Conservation (phyloP, 169 alveolate genomes). For the Cryptosporidium baileyi region DNA sequence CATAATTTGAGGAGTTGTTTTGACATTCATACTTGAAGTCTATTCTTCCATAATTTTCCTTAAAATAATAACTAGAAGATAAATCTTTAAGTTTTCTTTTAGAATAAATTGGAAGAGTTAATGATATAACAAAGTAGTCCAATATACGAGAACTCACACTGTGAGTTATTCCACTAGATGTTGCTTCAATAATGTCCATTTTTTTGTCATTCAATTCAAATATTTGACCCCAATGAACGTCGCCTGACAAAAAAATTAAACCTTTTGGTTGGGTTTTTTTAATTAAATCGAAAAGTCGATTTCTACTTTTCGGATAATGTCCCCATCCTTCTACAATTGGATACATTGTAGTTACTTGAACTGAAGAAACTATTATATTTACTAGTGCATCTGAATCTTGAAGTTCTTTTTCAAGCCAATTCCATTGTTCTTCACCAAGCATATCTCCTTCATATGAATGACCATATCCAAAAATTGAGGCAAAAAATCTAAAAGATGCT, state of each 20-base stretch:
- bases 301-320: constrained; percentile 79
- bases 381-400: constrained; percentile 83
- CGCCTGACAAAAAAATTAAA: constrained; percentile 84
- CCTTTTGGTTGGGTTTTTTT: constrained; percentile 80
- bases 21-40: constrained; percentile 53
- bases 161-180: constrained; percentile 77
- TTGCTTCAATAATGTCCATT: constrained; percentile 53
- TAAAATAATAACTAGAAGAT: constrained; percentile 23
- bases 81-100: constrained; percentile 5
- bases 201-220: constrained; percentile 49
- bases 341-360: constrained; percentile 79
- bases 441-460: constrained; percentile 82
- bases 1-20: not conserved
- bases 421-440: constrained; percentile 89
- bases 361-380: constrained; percentile 86
- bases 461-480: constrained; percentile 40
- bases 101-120: constrained; percentile 37
- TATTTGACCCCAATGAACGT: constrained; percentile 80
- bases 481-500: constrained; percentile 36
- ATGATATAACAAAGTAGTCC: constrained; percentile 8
- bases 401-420: constrained; percentile 87
- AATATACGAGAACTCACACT: constrained; percentile 26
- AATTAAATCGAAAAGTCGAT: constrained; percentile 74
- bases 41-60: constrained; percentile 70
- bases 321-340: constrained; percentile 84